Conservation (phyloP, 768 basidiomycete species). For the Boletus barrowsii region DNA sequence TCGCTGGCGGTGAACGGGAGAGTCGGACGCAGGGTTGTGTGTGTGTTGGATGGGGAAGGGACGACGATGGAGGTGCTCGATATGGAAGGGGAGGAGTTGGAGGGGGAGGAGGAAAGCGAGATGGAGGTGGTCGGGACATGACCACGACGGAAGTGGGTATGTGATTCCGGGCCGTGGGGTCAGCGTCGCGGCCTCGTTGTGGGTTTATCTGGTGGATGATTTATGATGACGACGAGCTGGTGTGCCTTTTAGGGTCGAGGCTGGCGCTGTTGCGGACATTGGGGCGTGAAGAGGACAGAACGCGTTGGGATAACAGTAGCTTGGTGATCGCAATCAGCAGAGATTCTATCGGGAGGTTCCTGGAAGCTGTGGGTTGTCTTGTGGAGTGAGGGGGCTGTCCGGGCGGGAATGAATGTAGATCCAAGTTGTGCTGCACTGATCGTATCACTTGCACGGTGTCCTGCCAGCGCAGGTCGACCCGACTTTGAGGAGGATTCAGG, state of each 20-base stretch:
- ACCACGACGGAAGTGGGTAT: conserved; percentile 13
- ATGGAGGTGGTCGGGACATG: conserved; percentile 25
- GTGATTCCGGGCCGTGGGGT: conserved; percentile 17
- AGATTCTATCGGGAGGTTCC: conserved; percentile 28
- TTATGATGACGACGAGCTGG: conserved; percentile 23
- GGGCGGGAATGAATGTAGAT: conserved; percentile 37
- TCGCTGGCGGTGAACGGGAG: conserved; percentile 73
- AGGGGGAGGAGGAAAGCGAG: conserved; percentile 36
- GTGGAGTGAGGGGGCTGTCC: neutral
- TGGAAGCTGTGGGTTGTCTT: conserved; percentile 25
- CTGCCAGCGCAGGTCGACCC: neutral
- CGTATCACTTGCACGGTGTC: neutral
- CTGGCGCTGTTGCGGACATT: conserved; percentile 38
- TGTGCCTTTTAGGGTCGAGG: conserved; percentile 32
- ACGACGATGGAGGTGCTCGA: conserved; percentile 69
- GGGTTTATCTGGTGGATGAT: conserved; percentile 17
- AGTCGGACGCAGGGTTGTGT: conserved; percentile 69
- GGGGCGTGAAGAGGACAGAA: conserved; percentile 36
- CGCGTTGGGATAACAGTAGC: conserved; percentile 3
- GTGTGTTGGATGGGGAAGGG: conserved; percentile 66
- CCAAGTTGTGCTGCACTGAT: conserved; percentile 10
- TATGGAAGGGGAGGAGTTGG: conserved; percentile 62
- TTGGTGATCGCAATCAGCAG: conserved; percentile 24
- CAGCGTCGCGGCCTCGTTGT: conserved; percentile 29
- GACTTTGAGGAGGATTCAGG: conserved; percentile 4